These are phyloP conservation scores for Herpomyces periplanetae DNA, from an alignment of 2,329 filamentous ascomycete genomes.

Conservation along the genomic window DNA sequence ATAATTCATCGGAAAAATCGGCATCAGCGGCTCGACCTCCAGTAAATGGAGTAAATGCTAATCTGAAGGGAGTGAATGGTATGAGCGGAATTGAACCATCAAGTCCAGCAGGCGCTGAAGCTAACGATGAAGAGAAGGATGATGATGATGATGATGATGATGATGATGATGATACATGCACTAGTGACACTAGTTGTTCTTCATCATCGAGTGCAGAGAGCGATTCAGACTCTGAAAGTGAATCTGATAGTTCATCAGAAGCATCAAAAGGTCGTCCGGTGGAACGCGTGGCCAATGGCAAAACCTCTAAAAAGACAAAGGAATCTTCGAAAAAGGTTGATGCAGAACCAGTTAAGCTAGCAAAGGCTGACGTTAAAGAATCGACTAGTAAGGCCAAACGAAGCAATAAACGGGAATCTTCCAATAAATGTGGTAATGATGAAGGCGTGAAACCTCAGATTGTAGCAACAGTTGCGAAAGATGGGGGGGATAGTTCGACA, in stretches of 20 bases:
- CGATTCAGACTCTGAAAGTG: conserved; percentile 13
- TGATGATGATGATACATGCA: too few species aligned
- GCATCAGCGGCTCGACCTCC: conserved; percentile 1
- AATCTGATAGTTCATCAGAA: conserved; percentile 5
- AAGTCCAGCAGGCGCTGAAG: conserved; percentile 2
- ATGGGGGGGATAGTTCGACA: conserved; percentile 1
- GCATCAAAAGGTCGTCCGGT: conserved; percentile 5
- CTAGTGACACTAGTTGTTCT: too few species aligned
- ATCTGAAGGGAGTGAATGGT: conserved; percentile 2
- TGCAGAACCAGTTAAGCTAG: conserved; percentile 1
- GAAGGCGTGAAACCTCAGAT: conserved; percentile 3
- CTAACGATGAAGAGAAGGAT: conserved; percentile 11
- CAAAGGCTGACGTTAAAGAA: not conserved
- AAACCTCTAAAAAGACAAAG: conserved; percentile 5
- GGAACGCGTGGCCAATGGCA: conserved; percentile 3
- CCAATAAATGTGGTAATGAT: conserved; percentile 6
- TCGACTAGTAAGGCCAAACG: conserved; percentile 2
- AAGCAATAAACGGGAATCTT: conserved; percentile 7
- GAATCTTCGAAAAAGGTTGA: conserved; percentile 1
- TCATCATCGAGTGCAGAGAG: conserved; percentile 9
- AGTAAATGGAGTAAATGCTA: conserved; percentile 1
- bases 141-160: conserved; percentile 13
- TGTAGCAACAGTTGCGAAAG: conserved; percentile 4
- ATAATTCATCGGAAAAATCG: conserved; percentile 6
- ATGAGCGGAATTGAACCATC: conserved; percentile 3